Base-by-base conservation (phyloP, 331 rosid species). In the Acacia concinna region DNA sequence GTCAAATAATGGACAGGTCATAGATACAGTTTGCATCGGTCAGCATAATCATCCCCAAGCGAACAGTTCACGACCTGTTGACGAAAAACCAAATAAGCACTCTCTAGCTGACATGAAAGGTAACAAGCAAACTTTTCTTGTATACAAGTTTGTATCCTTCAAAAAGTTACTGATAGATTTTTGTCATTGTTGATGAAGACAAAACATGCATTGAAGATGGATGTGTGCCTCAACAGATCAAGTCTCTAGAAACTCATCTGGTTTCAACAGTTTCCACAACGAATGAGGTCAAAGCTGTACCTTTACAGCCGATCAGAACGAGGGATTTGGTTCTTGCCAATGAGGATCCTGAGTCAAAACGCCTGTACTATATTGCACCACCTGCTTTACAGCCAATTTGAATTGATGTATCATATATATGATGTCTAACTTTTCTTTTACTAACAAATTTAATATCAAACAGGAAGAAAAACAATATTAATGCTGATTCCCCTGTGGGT, bases 11-110 rank as follows among this genome's bases (percentile, higher is more conserved):
- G 94, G 97, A 77, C 85, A 86, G 47, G 52, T 91, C 46, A 86
- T 85, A 68, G 97, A 89, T 85, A 89, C 87, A 40, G 68, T 86
- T 71, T 86, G 85, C 92, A 88, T 92, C 30, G 97, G 97, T 70
- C 89, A 87, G 79, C 98, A 94, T 74, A 89, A 81, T 82, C 98
- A 94, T 86, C 89, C 91, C 79, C 95, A 86, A 81, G 71, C 77
- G 32, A 88, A 68, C 74, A 69, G 75, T 79, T 82, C 85, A n/a
- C 79, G 41, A 59, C 76, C 97, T 71, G 83, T 63, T 65, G 85
- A 88, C 73, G 88, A 82, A 78, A 85, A 59, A 79, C 74, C 75
- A 65, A 84, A 52, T 12, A 88, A 77, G 65, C 71, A 83, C 69
- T 81, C 89, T 66, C 78, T 68, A 79, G 62, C 83, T 51, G n/a